phyloP scores from a whole-genome alignment of 768 basidiomycete genomes.

The Pleurotus djamor region DNA sequence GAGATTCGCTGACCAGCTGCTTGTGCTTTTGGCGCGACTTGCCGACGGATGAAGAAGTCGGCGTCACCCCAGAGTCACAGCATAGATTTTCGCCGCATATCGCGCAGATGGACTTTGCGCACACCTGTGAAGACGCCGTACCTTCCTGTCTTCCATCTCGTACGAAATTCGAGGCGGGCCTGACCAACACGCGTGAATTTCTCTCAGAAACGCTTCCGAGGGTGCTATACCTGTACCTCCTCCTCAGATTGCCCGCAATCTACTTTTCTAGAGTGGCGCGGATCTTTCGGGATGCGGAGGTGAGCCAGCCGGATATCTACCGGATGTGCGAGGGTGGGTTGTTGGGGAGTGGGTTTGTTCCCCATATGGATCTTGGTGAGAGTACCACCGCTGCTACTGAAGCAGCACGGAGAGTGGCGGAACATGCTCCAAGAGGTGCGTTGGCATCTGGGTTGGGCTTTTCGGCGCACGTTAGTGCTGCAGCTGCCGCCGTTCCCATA shows the following conservation, averaged over 20 bases:
- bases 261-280: conserved; percentile 79
- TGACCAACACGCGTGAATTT: conserved; percentile 14
- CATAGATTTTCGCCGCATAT: not conserved
- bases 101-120: not conserved
- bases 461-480: conserved; percentile 18
- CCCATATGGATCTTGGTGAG: not conserved
- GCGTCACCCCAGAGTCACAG: conserved; percentile 10
- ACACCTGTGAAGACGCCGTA: not conserved
- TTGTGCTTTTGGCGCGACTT: conserved; percentile 21
- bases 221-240: conserved; percentile 40
- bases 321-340: conserved; percentile 45
- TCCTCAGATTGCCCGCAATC: conserved; percentile 72
- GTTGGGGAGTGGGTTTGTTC: conserved; percentile 15
- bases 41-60: conserved; percentile 17
- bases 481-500: conserved; percentile 13
- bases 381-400: not conserved
- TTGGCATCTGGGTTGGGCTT: conserved; percentile 23
- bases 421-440: conserved; percentile 9
- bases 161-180: conserved; percentile 7
- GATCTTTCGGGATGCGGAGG: conserved; percentile 76
- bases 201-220: conserved; percentile 38
- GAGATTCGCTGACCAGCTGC: conserved; percentile 13
- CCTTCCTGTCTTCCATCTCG: not conserved
- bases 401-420: not conserved
- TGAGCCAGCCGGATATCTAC: conserved; percentile 71